Percentiles rank a stretch among this genome's conserved stretches.
These are phyloP conservation scores for Cutaneotrichosporon sp. DNA, from an alignment of 1,284 basidiomycete species.

Conservation along the genomic window DNA sequence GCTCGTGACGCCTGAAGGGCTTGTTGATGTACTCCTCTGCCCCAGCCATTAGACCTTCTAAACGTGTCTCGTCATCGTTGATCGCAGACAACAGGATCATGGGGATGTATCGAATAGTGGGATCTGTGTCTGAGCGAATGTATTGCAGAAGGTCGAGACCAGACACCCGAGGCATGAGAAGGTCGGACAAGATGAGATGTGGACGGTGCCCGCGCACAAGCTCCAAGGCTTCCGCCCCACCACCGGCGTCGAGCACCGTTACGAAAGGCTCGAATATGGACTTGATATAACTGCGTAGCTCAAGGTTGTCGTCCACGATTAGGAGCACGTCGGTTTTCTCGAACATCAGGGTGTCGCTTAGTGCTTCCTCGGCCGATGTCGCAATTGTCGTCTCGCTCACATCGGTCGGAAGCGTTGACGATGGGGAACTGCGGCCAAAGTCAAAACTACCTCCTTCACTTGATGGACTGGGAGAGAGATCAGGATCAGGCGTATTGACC, in stretches of 20 bases:
- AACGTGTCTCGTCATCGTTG: slow-evolving; percentile 18
- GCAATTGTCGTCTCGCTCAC: neutral
- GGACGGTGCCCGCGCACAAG: slow-evolving; percentile 19
- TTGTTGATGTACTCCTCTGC: slow-evolving; percentile 40
- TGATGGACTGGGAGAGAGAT: no score
- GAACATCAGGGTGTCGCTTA: slow-evolving; percentile 17
- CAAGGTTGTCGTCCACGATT: slow-evolving; percentile 28
- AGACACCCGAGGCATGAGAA: slow-evolving; percentile 33
- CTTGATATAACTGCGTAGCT: slow-evolving; percentile 31
- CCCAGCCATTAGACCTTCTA: slow-evolving; percentile 34
- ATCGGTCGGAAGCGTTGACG: no score
- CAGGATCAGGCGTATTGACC: no score
- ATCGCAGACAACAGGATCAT: neutral
- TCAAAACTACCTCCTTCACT: no score
- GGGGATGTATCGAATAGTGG: slow-evolving; percentile 21
- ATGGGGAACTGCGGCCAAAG: no score
- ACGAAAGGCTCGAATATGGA: slow-evolving; percentile 34
- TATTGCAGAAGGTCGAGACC: slow-evolving; percentile 17
- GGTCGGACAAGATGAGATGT: slow-evolving; percentile 24
- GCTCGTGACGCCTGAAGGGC: slow-evolving; percentile 36
- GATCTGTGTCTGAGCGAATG: slow-evolving; percentile 10
- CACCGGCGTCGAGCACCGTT: slow-evolving; percentile 32
- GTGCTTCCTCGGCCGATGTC: neutral
- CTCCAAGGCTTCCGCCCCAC: slow-evolving; percentile 39
- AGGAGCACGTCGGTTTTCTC: slow-evolving; percentile 25